phyloP scores from a whole-genome alignment of 257 asterid genomes.

The Solanum stenotomum region DNA sequence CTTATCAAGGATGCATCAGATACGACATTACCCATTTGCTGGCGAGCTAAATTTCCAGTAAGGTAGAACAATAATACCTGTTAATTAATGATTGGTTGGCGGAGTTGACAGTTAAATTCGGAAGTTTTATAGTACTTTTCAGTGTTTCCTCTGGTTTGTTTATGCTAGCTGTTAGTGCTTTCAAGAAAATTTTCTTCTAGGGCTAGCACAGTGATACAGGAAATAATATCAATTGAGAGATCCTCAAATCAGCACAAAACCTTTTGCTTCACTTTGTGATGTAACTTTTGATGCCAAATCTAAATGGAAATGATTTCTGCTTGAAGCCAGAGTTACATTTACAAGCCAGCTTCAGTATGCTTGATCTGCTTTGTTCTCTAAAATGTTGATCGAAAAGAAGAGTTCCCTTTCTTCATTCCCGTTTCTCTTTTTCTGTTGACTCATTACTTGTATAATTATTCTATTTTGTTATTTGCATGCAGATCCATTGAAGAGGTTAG shows the following conservation, averaged over 20 bases:
- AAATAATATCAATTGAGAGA: neutral
- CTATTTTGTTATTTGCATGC: neutral
- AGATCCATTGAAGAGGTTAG: conserved; percentile 44
- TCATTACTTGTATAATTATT: neutral
- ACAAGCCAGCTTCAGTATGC: neutral
- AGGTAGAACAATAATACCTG: conserved; percentile 24
- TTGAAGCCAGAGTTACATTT: neutral
- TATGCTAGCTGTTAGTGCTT: neutral
- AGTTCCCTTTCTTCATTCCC: neutral
- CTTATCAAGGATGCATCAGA: conserved; percentile 51
- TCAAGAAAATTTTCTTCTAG: neutral
- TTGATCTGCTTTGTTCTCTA: neutral
- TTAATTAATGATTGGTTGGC: neutral
- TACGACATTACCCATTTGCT: conserved; percentile 56
- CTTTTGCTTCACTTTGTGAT: neutral
- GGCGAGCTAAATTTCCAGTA: conserved; percentile 43
- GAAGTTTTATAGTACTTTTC: neutral
- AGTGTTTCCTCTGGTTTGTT: neutral
- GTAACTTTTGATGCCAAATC: neutral
- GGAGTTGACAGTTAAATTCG: neutral
- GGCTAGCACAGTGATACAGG: neutral
- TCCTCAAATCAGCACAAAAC: neutral
- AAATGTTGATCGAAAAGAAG: neutral
- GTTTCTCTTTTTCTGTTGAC: neutral
- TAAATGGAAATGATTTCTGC: neutral